A percentile compares a stretch with the other conserved stretches of the same genome.
Conservation (phyloP, 2,329 filamentous ascomycete species). For the Monilinia vaccinii-corymbosi region DNA sequence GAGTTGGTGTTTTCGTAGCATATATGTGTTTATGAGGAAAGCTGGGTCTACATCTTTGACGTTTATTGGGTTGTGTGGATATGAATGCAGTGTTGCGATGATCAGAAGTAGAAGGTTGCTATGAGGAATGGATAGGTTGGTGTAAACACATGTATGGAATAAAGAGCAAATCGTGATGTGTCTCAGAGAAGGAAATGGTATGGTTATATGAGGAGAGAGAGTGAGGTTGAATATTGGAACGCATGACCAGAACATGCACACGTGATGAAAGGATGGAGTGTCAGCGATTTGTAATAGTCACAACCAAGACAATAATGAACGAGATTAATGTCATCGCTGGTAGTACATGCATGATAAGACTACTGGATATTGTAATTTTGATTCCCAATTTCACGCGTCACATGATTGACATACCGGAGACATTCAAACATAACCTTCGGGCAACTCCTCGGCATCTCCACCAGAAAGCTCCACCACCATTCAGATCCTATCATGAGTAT, state of each 20-base stretch:
- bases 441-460: not conserved
- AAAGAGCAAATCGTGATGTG: not conserved
- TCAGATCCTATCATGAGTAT: not conserved
- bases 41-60: not conserved
- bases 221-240: not conserved
- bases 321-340: not conserved
- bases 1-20: not conserved
- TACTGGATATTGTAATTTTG: not conserved
- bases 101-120: not conserved
- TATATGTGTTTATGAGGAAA: slow-evolving; percentile 3
- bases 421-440: not conserved
- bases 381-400: not conserved
- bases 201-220: not conserved
- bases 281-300: not conserved
- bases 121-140: not conserved
- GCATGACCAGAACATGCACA: not conserved
- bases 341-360: not conserved
- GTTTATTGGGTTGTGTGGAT: not conserved
- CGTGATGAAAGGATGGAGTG: not conserved
- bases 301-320: not conserved
- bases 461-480: not conserved
- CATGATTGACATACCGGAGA: not conserved
- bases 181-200: not conserved
- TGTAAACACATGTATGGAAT: not conserved
- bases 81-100: not conserved